A percentile compares a stretch with the other conserved stretches of the same genome.
These are phyloP conservation scores for Fraxinus albicans DNA, from an alignment of 305 asterid species.

Conservation along the genomic window DNA sequence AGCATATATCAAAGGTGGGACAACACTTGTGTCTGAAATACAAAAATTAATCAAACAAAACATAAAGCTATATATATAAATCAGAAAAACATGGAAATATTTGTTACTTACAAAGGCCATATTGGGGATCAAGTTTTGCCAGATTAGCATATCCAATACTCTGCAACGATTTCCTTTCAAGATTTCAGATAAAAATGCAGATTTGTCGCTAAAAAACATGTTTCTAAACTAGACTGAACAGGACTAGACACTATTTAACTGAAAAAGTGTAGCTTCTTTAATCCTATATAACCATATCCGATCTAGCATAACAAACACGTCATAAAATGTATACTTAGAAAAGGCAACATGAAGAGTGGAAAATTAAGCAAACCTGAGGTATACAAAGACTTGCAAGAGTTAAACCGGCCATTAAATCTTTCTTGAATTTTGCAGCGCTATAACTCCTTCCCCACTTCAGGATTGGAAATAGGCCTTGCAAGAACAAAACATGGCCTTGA, in stretches of 20 bases:
- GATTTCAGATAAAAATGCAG: not conserved
- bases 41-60: not conserved
- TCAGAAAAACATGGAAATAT: not conserved
- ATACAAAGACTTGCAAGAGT: constrained; percentile 89
- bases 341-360: not conserved
- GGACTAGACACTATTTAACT: not conserved
- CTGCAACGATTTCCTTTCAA: constrained; percentile 19
- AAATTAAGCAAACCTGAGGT: constrained; percentile 58
- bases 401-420: constrained; percentile 77
- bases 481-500: constrained; percentile 21
- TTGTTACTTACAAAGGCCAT: constrained; percentile 35
- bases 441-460: constrained; percentile 70
- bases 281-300: not conserved
- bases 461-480: constrained; percentile 59
- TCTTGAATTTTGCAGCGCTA: constrained; percentile 59
- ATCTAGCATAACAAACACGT: not conserved
- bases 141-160: constrained; percentile 42
- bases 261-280: not conserved
- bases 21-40: constrained; percentile 36
- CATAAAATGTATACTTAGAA: not conserved
- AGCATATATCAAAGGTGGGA: constrained; percentile 44
- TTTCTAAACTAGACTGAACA: not conserved
- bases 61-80: not conserved
- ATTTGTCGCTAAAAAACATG: not conserved
- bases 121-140: constrained; percentile 33